Evolutionary conservation across 306 rosid genomes (phyloP).

Genomic region (Prunus mongolica): DNA sequence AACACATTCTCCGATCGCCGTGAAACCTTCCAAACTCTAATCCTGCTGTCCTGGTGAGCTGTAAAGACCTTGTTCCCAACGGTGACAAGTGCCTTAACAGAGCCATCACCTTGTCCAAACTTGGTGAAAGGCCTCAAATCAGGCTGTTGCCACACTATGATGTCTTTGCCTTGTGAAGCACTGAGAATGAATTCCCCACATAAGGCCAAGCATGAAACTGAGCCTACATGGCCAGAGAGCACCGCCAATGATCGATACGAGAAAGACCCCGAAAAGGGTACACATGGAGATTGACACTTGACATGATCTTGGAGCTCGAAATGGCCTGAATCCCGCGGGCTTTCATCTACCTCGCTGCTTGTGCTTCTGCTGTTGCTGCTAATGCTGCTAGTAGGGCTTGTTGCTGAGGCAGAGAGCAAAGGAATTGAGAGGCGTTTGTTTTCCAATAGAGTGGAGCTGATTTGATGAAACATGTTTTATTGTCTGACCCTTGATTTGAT

Average conservation of each 20-base stretch:
- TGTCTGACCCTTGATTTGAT: not conserved
- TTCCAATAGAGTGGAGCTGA: slow-evolving; percentile 25
- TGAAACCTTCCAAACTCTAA: slow-evolving; percentile 88
- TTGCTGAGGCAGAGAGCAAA: slow-evolving; percentile 30
- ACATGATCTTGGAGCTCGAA: slow-evolving; percentile 25
- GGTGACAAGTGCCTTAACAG: slow-evolving; percentile 68
- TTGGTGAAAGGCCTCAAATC: slow-evolving; percentile 60
- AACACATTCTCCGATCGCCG: slow-evolving; percentile 71
- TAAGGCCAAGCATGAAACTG: slow-evolving; percentile 75
- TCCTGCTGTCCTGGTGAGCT: slow-evolving; percentile 80
- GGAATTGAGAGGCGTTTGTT: slow-evolving; percentile 30
- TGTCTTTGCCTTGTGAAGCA: slow-evolving; percentile 83
- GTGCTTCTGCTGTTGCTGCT: slow-evolving; percentile 22
- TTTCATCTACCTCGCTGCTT: slow-evolving; percentile 47
- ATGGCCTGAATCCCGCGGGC: slow-evolving; percentile 26
- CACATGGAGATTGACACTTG: slow-evolving; percentile 6
- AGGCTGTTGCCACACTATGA: slow-evolving; percentile 91
- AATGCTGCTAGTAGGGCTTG: not conserved
- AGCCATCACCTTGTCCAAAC: slow-evolving; percentile 90
- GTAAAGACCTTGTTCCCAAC: slow-evolving; percentile 71
- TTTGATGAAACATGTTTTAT: slow-evolving; percentile 3
- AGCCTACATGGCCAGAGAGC: slow-evolving; percentile 71
- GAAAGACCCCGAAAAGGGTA: slow-evolving; percentile 32
- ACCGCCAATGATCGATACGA: slow-evolving; percentile 60
- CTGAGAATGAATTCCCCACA: slow-evolving; percentile 93